phyloP scores from a whole-genome alignment of 1,284 basidiomycete species.

The Ceratobasidium sp. region DNA sequence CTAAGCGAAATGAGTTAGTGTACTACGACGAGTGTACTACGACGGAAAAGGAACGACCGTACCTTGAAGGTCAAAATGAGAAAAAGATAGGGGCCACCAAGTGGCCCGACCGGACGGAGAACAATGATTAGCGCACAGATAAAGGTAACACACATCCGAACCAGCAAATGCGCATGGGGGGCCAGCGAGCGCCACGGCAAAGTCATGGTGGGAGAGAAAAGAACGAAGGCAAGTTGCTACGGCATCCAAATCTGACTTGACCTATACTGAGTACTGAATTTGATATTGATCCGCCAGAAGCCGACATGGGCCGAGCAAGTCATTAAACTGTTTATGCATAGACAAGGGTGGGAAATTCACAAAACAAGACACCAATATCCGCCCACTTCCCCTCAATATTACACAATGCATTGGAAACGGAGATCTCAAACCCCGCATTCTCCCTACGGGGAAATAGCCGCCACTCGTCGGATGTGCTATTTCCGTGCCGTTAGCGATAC shows the following conservation, averaged over 20 bases:
- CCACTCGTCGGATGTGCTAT: constrained; percentile 31
- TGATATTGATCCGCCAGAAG: constrained; percentile 2
- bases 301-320: neutral
- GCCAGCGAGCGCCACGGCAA: constrained; percentile 6
- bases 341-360: constrained; percentile 33
- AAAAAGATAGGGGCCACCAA: constrained; percentile 55
- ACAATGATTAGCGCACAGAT: constrained; percentile 55
- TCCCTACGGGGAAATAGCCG: constrained; percentile 22
- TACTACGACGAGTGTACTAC: neutral
- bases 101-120: constrained; percentile 52
- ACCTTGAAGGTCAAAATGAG: constrained; percentile 55
- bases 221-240: neutral
- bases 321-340: constrained; percentile 20
- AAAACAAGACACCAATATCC: constrained; percentile 34
- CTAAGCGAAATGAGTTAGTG: neutral
- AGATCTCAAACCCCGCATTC: neutral
- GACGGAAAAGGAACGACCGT: neutral
- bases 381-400: constrained; percentile 27
- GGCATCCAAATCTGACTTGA: neutral
- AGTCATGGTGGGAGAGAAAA: constrained; percentile 17
- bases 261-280: constrained; percentile 10
- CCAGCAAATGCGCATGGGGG: constrained; percentile 24
- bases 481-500: constrained; percentile 2
- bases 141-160: constrained; percentile 47
- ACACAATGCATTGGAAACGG: constrained; percentile 14